Percentiles rank a stretch among this genome's conserved stretches.
Conservation (phyloP, 176 grass and related monocot genomes). For the Puya raimondii region DNA sequence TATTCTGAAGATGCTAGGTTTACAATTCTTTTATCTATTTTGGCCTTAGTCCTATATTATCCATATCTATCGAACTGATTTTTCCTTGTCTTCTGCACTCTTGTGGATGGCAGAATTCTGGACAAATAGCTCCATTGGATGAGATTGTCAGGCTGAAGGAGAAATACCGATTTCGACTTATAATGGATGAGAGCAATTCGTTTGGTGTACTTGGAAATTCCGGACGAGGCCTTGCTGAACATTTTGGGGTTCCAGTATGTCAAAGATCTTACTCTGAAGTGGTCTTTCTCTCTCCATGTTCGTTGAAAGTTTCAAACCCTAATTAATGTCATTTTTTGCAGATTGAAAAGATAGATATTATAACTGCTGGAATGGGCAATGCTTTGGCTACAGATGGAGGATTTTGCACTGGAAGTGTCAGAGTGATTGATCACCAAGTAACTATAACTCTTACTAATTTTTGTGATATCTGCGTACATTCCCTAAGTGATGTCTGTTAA, state of each 20-base stretch:
- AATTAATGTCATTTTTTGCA: constrained; percentile 30
- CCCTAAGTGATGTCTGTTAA: too few relatives aligned
- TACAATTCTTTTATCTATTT: too few relatives aligned
- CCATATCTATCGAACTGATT: neutral
- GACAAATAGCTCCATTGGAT: constrained; percentile 76
- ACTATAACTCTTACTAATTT: neutral
- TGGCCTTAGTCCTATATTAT: too few relatives aligned
- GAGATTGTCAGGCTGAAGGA: constrained; percentile 92
- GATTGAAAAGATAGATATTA: constrained; percentile 97
- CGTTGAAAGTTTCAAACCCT: neutral
- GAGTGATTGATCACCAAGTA: constrained; percentile 99
- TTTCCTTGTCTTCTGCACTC: neutral
- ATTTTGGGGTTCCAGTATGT: constrained; percentile 77
- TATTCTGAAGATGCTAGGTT: too few relatives aligned
- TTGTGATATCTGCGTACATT: too few relatives aligned
- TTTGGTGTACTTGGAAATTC: constrained; percentile 93
- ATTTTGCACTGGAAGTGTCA: constrained; percentile 84
- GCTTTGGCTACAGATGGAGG: constrained; percentile 86
- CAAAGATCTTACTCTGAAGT: too few relatives aligned
- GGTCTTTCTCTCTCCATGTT: neutral
- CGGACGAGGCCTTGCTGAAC: constrained; percentile 86
- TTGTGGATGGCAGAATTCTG: constrained; percentile 64
- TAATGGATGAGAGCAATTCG: constrained; percentile 89
- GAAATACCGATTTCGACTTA: constrained; percentile 78
- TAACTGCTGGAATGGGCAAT: constrained; percentile 99